Evolutionary conservation across 73 alveolate genomes (phyloP), one percentile per base, ranked within the genome.

Genomic region (Halteria grandinella): DNA sequence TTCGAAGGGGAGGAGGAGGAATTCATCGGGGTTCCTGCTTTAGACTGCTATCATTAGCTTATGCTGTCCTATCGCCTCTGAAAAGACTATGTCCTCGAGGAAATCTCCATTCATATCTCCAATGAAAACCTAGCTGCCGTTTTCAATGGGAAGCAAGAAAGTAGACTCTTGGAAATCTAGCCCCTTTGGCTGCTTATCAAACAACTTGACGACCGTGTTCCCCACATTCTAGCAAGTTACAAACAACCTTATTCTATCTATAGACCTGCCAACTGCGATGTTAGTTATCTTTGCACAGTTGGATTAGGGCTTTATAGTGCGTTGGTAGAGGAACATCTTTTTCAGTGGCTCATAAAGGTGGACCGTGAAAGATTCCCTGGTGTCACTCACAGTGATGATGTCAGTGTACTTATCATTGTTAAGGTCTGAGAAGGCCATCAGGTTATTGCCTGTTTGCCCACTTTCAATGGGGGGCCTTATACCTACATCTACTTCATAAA

Each of bases 41-140:
- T 47, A 28, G 45, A 49, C 44, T 0, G 79, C 89, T 15, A 63
- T 51, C 15, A 17, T 34, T 10, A 54, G 59, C 25, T 73, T 49
- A 20, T 37, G 44, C 18, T n/a, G 18, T 21, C n/a, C n/a, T n/a
- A 33, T 39, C 36, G 18, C 75, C 25, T 74, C 85, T 11, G 71
- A 23, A 66, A 17, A 83, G 28, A 83, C 29, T 7, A 83, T 59
- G 51, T 83, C 92, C 15, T 81, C 87, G n/a, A 17, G 18, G 47
- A 32, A 83, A 59, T 83, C 92, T 14, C 92, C 92, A 74, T 83
- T 75, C 11, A 83, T 29, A 57, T 83, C 92, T 17, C 64, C 87
- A 21, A 73, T 20, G 54, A 59, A 83, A n/a, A 87, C 88, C 50
- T 83, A 54, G 23, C 69, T 48, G 0, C 84, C 92, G 21, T 20